Conservation (phyloP, 2,329 filamentous ascomycete species). For the Diaporthe velutina region DNA sequence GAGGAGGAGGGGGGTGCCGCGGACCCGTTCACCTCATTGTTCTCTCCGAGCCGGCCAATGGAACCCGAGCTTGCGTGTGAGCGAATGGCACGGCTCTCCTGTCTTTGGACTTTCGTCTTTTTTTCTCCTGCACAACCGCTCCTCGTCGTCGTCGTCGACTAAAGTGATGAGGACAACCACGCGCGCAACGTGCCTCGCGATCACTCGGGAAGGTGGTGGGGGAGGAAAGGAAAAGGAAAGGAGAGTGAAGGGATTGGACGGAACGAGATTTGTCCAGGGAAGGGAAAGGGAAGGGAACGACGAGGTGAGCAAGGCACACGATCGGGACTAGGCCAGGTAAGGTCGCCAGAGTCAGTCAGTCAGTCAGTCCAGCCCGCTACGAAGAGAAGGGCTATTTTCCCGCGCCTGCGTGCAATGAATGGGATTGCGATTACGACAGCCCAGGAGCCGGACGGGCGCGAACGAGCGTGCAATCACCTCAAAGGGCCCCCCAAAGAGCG, state of each 20-base stretch:
- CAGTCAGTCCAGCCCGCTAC: slow-evolving; percentile 12
- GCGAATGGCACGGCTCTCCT: neutral
- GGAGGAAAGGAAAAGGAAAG: neutral
- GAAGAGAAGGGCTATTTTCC: slow-evolving; percentile 15
- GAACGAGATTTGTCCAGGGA: slow-evolving; percentile 18
- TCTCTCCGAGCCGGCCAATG: slow-evolving; percentile 29
- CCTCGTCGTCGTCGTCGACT: slow-evolving; percentile 37
- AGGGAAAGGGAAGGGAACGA: neutral
- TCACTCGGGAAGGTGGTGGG: slow-evolving; percentile 37
- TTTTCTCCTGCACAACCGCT: slow-evolving; percentile 35
- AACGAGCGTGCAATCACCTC: slow-evolving; percentile 30
- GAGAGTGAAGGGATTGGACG: slow-evolving; percentile 13
- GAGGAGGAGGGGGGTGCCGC: slow-evolving; percentile 29
- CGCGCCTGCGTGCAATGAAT: slow-evolving; percentile 10
- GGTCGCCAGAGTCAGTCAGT: neutral
- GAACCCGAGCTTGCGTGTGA: slow-evolving; percentile 9
- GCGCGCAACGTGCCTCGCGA: slow-evolving; percentile 40
- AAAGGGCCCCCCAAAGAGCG: neutral
- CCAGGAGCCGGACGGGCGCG: slow-evolving; percentile 19
- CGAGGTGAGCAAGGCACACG: slow-evolving; percentile 4
- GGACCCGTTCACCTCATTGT: slow-evolving; percentile 37
- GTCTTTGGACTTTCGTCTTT: slow-evolving; percentile 11
- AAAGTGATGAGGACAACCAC: slow-evolving; percentile 40
- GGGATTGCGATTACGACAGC: slow-evolving; percentile 30
- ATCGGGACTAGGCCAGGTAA: neutral